A percentile compares a stretch with the other conserved stretches of the same genome.
Evolutionary conservation across 1,284 basidiomycete genomes (phyloP).

Genomic region (Ustilago trichophora): DNA sequence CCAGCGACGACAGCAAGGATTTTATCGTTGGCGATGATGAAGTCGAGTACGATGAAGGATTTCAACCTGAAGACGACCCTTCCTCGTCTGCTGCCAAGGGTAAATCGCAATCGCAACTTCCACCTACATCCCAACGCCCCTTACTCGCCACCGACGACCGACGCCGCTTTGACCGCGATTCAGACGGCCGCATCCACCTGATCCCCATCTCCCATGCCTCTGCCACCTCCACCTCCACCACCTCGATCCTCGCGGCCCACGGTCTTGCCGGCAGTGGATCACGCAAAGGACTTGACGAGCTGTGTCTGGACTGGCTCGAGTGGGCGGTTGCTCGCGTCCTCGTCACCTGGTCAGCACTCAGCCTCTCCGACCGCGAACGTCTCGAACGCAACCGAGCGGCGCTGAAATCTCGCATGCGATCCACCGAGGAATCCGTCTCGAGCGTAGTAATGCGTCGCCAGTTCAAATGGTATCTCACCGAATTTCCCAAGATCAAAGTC

Average conservation of each 20-base stretch:
- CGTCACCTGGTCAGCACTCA: slow-evolving; percentile 27
- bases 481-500: slow-evolving; percentile 33
- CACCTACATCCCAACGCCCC: too few species aligned
- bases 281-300: slow-evolving; percentile 27
- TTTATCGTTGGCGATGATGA: slow-evolving; percentile 40
- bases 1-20: slow-evolving; percentile 11
- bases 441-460: slow-evolving; percentile 39
- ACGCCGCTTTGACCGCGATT: slow-evolving; percentile 9
- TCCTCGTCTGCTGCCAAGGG: too few species aligned
- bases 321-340: slow-evolving; percentile 39
- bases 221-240: not conserved
- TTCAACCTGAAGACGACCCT: too few species aligned
- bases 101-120: too few species aligned
- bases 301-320: slow-evolving; percentile 44
- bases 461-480: slow-evolving; percentile 48
- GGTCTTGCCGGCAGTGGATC: slow-evolving; percentile 7
- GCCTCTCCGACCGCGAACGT: slow-evolving; percentile 15
- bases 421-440: slow-evolving; percentile 32
- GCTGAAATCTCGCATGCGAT: slow-evolving; percentile 18
- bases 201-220: slow-evolving; percentile 9
- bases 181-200: slow-evolving; percentile 16
- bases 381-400: slow-evolving; percentile 27
- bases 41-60: slow-evolving; percentile 38
- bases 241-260: slow-evolving; percentile 15
- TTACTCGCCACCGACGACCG: too few species aligned